A percentile compares a stretch with the other conserved stretches of the same genome.
These are phyloP conservation scores for Cinnamomum micranthum DNA, from an alignment of 164 flowering plant species.

Conservation along the genomic window DNA sequence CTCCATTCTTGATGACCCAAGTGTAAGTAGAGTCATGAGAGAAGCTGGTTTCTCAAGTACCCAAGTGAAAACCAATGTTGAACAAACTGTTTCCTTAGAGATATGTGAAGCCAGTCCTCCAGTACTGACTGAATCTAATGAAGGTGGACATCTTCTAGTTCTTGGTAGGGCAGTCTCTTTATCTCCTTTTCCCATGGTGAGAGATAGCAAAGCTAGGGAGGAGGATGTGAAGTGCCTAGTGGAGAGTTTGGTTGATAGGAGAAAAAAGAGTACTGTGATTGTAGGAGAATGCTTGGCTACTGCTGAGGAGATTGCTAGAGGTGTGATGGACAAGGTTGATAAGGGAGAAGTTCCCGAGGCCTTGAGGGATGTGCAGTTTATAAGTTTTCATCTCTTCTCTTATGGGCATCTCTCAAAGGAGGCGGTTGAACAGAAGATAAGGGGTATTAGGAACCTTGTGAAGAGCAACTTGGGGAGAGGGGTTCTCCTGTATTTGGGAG, in stretches of 20 bases:
- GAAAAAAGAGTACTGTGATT: slow-evolving; percentile 47
- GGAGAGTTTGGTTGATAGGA: slow-evolving; percentile 49
- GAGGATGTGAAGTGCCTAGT: slow-evolving; percentile 56
- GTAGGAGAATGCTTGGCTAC: slow-evolving; percentile 60
- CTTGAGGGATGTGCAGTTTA: slow-evolving; percentile 48
- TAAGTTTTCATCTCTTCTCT: slow-evolving; percentile 46
- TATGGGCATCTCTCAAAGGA: slow-evolving; percentile 42
- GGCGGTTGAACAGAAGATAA: slow-evolving; percentile 61
- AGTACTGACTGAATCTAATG: slow-evolving; percentile 41
- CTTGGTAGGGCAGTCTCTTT: slow-evolving; percentile 13
- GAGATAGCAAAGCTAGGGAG: slow-evolving; percentile 19
- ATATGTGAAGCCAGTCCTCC: slow-evolving; percentile 34
- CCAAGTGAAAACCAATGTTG: slow-evolving; percentile 84
- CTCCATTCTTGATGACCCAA: slow-evolving; percentile 93
- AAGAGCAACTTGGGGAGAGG: slow-evolving; percentile 44
- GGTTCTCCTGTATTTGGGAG: slow-evolving; percentile 71
- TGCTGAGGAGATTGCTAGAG: slow-evolving; percentile 54
- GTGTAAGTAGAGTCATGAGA: slow-evolving; percentile 97
- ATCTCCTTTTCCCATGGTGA: slow-evolving; percentile 16
- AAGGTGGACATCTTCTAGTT: slow-evolving; percentile 36
- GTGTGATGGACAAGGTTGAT: slow-evolving; percentile 56
- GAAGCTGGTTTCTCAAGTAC: slow-evolving; percentile 97
- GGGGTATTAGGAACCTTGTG: slow-evolving; percentile 52
- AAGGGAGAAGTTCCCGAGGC: slow-evolving; percentile 55
- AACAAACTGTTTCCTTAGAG: slow-evolving; percentile 68